Evolutionary conservation across 2,329 filamentous ascomycete species (phyloP).

Genomic region (Ophiocordyceps camponoti-saundersi): DNA sequence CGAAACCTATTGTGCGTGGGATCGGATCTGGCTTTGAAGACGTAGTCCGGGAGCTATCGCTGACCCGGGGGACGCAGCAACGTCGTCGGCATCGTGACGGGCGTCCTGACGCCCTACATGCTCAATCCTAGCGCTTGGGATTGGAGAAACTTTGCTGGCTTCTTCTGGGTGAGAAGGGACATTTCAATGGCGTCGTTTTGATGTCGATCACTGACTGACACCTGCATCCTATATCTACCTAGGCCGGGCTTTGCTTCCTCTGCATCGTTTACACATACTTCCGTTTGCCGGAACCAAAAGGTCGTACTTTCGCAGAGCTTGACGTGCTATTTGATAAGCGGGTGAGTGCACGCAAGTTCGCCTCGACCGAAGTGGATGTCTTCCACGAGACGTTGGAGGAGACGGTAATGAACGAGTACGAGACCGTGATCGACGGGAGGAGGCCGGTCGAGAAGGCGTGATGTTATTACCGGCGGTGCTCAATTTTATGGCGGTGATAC

Average conservation of each 20-base stretch:
- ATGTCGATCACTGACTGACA: not conserved
- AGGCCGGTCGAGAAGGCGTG: constrained; percentile 1
- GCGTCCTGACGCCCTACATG: constrained; percentile 81
- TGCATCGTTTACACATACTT: constrained; percentile 58
- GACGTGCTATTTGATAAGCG: constrained; percentile 68
- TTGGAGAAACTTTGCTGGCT: constrained; percentile 75
- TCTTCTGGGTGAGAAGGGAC: constrained; percentile 50
- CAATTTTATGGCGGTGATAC: too few species aligned
- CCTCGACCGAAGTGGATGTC: constrained; percentile 36
- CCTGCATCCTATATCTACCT: not conserved
- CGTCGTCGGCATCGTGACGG: constrained; percentile 64
- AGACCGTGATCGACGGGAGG: constrained; percentile 13
- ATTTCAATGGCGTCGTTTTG: not conserved
- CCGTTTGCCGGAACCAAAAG: constrained; percentile 52
- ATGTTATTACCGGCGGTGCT: not conserved
- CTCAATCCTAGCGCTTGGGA: constrained; percentile 75
- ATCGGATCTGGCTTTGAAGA: not conserved
- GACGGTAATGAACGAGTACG: constrained; percentile 30
- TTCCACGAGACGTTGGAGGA: constrained; percentile 33
- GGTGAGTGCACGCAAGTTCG: constrained; percentile 58
- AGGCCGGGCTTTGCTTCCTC: constrained; percentile 59
- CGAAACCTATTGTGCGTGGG: constrained; percentile 51
- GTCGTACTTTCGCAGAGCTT: constrained; percentile 71
- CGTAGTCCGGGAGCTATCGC: not conserved
- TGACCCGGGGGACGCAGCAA: constrained; percentile 30